Evolutionary conservation across 257 asterid species (phyloP), one percentile per base, ranked within the genome.

Genomic region (Voacanga thouarsii): DNA sequence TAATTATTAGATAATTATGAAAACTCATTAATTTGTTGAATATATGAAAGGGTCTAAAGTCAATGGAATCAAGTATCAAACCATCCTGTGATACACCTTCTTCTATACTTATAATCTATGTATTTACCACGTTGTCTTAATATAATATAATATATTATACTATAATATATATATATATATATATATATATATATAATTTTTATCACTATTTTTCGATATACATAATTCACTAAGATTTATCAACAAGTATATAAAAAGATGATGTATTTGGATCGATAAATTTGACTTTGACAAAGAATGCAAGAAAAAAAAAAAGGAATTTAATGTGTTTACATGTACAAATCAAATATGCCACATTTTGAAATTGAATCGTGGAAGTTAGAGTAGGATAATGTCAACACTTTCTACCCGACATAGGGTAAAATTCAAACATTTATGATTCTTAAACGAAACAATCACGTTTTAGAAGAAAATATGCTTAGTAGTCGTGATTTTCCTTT

Each of bases 21-120:
- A 45, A 6, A 60, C 6, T 47, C 39, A 8, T 39, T 30, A n/a
- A 57, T 28, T 43, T 44, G 61, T 60, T 75, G 72, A 33, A 39
- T n/a, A 57, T 56, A 19, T 56, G 15, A 39, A 75, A 28, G 16
- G 71, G 7, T 41, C 19, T 9, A 68, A 68, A 41, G 51, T 61
- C 61, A 63, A 26, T 33, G 41, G 72, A 26, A 61, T 75, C 72
- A 75, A 75, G 72, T 61, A 45, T 66, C 72, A 19, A 45, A 41
- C 71, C n/a, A 75, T 30, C 63, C 61, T 75, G 79, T 63, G 72
- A 63, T 44, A 61, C 44, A 43, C 33, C 28, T 47, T 57, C 24
- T 19, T 74, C 33, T 43, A 12, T 59, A 23, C 12, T 57, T 14
- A 26, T 3, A 33, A 33, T 33, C 37, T 2, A 33, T 33, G 1